Percentiles rank a stretch among this genome's conserved stretches.
phyloP scores from a whole-genome alignment of 768 basidiomycete species.

The Psilocybe tampanensis region DNA sequence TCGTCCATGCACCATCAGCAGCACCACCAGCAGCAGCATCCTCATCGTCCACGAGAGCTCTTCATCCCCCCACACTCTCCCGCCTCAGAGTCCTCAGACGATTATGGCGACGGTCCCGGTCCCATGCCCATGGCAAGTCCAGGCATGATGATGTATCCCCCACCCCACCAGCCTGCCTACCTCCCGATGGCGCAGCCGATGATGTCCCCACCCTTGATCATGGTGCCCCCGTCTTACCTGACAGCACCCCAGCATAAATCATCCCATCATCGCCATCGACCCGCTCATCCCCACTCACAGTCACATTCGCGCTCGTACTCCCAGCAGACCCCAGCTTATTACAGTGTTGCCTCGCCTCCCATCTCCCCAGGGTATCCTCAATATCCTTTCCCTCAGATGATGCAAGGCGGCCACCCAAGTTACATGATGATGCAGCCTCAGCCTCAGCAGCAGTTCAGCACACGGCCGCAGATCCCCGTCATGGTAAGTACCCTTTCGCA shows the following conservation, averaged over 20 bases:
- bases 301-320: constrained; percentile 14
- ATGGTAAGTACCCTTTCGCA: constrained; percentile 24
- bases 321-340: constrained; percentile 22
- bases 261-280: constrained; percentile 17
- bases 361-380: constrained; percentile 26
- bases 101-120: constrained; percentile 24
- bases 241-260: constrained; percentile 15
- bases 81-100: constrained; percentile 23
- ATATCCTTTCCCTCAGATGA: constrained; percentile 19
- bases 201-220: constrained; percentile 20
- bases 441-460: constrained; percentile 4
- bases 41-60: constrained; percentile 15
- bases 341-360: constrained; percentile 22
- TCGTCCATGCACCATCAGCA: constrained; percentile 6
- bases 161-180: constrained; percentile 15
- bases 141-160: constrained; percentile 21
- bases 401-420: constrained; percentile 17
- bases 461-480: constrained; percentile 17
- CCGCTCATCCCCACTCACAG: constrained; percentile 19
- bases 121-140: constrained; percentile 26
- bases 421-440: constrained; percentile 25
- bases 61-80: constrained; percentile 19
- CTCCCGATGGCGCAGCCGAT: constrained; percentile 19
- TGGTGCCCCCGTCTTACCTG: constrained; percentile 20
- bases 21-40: constrained; percentile 6